These are phyloP conservation scores for Rostrohypoxylon terebratum DNA, from an alignment of 495 filamentous ascomycete genomes.

Conservation along the genomic window DNA sequence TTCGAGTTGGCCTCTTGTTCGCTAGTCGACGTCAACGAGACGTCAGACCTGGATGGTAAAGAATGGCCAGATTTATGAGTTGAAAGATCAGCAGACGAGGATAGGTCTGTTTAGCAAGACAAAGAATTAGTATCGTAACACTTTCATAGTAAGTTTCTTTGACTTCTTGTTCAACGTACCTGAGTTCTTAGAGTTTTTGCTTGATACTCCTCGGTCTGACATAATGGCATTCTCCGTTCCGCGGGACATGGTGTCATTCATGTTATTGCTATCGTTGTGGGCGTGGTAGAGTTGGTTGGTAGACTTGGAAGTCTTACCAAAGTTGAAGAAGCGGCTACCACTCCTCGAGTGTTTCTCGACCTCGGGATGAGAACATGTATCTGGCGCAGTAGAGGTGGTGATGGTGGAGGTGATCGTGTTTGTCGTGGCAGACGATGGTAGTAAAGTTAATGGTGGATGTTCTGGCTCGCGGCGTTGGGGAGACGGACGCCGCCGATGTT, in stretches of 20 bases:
- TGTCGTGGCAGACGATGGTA: slow-evolving; percentile 29
- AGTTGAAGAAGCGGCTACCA: slow-evolving; percentile 58
- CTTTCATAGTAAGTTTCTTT: slow-evolving; percentile 32
- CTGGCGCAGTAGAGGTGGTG: slow-evolving; percentile 18
- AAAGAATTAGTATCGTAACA: slow-evolving; percentile 39
- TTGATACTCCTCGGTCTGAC: slow-evolving; percentile 49
- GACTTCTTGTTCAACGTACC: slow-evolving; percentile 51
- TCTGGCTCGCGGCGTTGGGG: slow-evolving; percentile 41
- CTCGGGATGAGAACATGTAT: slow-evolving; percentile 35
- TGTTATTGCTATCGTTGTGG: slow-evolving; percentile 49
- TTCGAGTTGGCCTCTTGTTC: slow-evolving; percentile 56
- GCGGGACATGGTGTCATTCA: slow-evolving; percentile 58
- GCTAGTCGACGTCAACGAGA: slow-evolving; percentile 55
- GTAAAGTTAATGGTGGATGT: slow-evolving; percentile 38
- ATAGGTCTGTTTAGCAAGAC: slow-evolving; percentile 51
- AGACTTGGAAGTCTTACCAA: slow-evolving; percentile 56
- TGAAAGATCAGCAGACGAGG: slow-evolving; percentile 52
- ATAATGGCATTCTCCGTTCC: slow-evolving; percentile 55
- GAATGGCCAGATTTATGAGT: slow-evolving; percentile 51
- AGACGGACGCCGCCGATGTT: slow-evolving; percentile 45
- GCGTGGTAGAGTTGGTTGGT: slow-evolving; percentile 55
- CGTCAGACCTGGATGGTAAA: slow-evolving; percentile 57
- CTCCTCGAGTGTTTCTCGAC: slow-evolving; percentile 48
- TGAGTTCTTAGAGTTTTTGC: slow-evolving; percentile 59
- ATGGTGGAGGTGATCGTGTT: slow-evolving; percentile 11